Conservation (phyloP, 257 asterid genomes). For the Nicotiana obtusifolia region DNA sequence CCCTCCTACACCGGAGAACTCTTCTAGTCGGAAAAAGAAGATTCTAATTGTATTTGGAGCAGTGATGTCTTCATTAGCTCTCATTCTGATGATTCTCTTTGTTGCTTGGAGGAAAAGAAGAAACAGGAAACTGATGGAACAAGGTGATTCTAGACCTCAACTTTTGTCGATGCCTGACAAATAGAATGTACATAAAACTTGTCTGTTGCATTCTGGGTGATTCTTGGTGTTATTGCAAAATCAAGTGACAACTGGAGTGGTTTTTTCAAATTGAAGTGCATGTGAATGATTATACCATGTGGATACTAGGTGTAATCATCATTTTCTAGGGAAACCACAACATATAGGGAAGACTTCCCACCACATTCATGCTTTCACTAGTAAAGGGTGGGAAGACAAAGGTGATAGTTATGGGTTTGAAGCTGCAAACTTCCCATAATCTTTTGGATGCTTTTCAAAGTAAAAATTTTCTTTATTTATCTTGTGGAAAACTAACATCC, state of each 20-base stretch:
- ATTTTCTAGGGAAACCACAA: neutral
- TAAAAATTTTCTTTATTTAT: neutral
- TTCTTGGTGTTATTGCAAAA: neutral
- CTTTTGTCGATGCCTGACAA: neutral
- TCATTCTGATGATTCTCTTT: conserved; percentile 24
- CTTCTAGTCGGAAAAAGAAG: conserved; percentile 30
- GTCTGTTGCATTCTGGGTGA: neutral
- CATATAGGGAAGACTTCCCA: neutral
- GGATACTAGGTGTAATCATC: neutral
- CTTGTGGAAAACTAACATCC: neutral
- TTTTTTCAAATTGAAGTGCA: conserved; percentile 1
- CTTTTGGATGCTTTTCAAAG: neutral
- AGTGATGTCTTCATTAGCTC: conserved; percentile 17
- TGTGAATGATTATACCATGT: neutral
- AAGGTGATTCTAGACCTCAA: conserved; percentile 32
- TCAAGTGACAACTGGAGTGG: conserved; percentile 1
- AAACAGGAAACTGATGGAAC: conserved; percentile 37
- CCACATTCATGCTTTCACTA: neutral
- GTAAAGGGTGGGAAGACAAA: neutral
- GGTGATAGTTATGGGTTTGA: neutral
- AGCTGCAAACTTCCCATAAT: neutral
- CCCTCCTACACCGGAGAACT: conserved; percentile 7
- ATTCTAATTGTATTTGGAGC: conserved; percentile 32
- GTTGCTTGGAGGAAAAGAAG: conserved; percentile 35
- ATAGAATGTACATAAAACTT: neutral